Evolutionary conservation across 23 red algal genomes (phyloP).

Genomic region (Chondrus crispus): DNA sequence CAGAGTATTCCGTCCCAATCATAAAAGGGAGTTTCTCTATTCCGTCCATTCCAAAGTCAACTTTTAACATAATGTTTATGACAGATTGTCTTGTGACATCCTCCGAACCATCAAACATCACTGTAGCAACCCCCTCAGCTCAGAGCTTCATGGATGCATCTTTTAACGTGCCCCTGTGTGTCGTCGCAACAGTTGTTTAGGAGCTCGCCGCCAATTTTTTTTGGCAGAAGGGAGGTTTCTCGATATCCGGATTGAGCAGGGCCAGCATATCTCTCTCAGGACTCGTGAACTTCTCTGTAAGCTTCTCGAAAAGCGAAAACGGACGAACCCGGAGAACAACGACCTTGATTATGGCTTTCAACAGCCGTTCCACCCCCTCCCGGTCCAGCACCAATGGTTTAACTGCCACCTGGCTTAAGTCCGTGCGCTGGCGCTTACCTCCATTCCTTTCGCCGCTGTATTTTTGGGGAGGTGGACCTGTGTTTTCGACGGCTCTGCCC

Average conservation of each 20-base stretch:
- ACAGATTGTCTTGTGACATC: background rate
- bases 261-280: background rate
- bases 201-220: too few species aligned
- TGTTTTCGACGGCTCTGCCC: too few species aligned
- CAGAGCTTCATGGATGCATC: background rate
- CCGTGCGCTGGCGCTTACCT: too few species aligned
- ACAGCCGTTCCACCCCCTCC: too few species aligned
- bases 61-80: background rate
- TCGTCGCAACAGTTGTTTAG: too few species aligned
- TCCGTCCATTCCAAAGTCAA: background rate
- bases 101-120: background rate
- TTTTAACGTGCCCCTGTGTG: background rate
- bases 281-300: background rate
- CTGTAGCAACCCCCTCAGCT: background rate
- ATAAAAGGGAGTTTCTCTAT: background rate
- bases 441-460: too few species aligned
- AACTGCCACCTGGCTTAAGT: too few species aligned
- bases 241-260: background rate
- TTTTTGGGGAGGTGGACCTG: too few species aligned
- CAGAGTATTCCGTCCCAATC: background rate
- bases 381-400: too few species aligned
- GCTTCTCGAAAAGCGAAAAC: background rate
- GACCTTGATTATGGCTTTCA: background rate
- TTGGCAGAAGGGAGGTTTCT: background rate
- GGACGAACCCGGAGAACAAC: background rate